Base-by-base conservation (phyloP, 2,329 filamentous ascomycete genomes). In the Chaetomium sp. region DNA sequence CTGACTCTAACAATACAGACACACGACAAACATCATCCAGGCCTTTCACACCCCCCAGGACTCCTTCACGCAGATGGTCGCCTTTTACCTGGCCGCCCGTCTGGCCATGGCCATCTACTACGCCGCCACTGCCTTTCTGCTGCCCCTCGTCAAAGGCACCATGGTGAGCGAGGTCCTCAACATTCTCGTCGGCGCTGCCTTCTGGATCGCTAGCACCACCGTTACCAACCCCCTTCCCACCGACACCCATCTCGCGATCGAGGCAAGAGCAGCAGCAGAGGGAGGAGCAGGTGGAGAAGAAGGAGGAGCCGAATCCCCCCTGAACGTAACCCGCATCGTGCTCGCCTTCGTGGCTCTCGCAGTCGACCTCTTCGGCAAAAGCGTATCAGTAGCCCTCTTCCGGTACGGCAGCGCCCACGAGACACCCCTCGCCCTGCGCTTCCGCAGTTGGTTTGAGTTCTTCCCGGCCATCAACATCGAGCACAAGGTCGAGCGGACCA, bases 381-480 rank as follows among this genome's bases (percentile, higher is more conserved):
- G 9, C 11, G 45, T 47, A 12, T 34, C 45, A 11, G 11, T 47
- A 6, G 8, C 19, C 10, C 45, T 47, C 45, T 47, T 47, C 45
- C 45, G 45, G 7, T 36, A 47, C 12, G 33, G 5, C 6, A 36
- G 10, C 8, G n/a, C 45, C 4, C 45, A 47, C 32, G 34, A 47
- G 10, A 36, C 32, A n/a, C 4, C 45, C 11, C 6, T n/a, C 3
- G 45, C 45, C 33, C 45, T 33, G 4, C 11, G 45, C 33, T n/a
- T 47, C 12, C 12, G 9, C 4, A 33, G 32, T 4, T 37, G 40
- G 19, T 49, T 54, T 8, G 43, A 40, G 33, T 47, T 47, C 10
- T 47, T 35, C 33, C 45, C 45, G 6, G 45, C 45, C 45, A 47
- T 47, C 45, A 47, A 47, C 45, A 47, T 47, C 33, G 45, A 47